These are phyloP conservation scores for Dissoconium aciculare DNA, from an alignment of 2,329 filamentous ascomycete genomes.

Conservation along the genomic window DNA sequence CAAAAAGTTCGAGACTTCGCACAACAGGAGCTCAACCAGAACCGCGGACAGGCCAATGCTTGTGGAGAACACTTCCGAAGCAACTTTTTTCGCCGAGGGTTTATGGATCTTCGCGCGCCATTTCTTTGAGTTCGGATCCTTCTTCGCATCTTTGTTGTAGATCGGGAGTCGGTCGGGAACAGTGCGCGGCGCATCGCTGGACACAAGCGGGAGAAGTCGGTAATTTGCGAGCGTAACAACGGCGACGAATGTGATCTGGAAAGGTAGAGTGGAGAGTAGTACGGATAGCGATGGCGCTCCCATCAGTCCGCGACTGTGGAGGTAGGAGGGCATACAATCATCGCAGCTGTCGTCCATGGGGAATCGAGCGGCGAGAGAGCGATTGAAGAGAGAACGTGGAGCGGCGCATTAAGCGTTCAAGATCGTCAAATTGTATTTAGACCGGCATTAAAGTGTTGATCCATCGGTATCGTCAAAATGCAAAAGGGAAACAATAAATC, in stretches of 20 bases:
- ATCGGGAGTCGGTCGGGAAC: constrained; percentile 48
- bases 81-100: constrained; percentile 26
- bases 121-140: constrained; percentile 9
- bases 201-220: constrained; percentile 59
- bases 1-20: constrained; percentile 67
- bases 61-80: constrained; percentile 49
- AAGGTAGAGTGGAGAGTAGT: constrained; percentile 50
- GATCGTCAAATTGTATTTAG: too few species aligned
- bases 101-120: constrained; percentile 10
- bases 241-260: constrained; percentile 53
- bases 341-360: constrained; percentile 36
- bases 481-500: too few species aligned
- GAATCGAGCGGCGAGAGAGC: too few species aligned
- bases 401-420: too few species aligned
- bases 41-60: constrained; percentile 66
- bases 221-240: constrained; percentile 49
- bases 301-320: constrained; percentile 27
- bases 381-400: too few species aligned
- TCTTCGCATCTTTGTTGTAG: constrained; percentile 37
- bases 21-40: constrained; percentile 65
- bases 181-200: constrained; percentile 38
- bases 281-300: constrained; percentile 35
- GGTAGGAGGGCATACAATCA: constrained; percentile 42
- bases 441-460: too few species aligned
- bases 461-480: too few species aligned